These are phyloP conservation scores for Amanita rimosa DNA, from an alignment of 768 basidiomycete species.

Conservation along the genomic window DNA sequence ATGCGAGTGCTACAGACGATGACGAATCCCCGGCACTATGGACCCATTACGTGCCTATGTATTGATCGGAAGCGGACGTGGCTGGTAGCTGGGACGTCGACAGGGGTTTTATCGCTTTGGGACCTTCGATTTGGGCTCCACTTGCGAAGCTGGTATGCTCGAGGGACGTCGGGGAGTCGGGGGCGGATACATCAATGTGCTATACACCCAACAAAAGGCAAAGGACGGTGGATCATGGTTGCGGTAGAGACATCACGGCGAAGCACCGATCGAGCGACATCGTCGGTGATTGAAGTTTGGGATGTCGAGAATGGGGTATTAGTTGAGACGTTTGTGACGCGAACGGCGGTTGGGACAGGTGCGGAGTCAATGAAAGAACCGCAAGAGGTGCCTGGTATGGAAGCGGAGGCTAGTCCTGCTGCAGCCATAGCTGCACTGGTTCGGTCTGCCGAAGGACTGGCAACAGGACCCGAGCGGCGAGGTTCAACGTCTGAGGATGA, in stretches of 20 bases:
- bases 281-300: slow-evolving; percentile 76
- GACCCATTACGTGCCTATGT: slow-evolving; percentile 79
- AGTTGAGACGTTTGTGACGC: slow-evolving; percentile 70
- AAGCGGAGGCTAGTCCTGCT: slow-evolving; percentile 55
- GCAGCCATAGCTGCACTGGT: slow-evolving; percentile 73
- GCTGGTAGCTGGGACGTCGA: slow-evolving; percentile 82
- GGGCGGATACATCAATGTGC: slow-evolving; percentile 62
- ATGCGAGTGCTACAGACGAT: slow-evolving; percentile 69
- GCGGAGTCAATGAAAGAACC: slow-evolving; percentile 44
- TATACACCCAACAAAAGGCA: slow-evolving; percentile 79
- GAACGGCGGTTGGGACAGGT: slow-evolving; percentile 26
- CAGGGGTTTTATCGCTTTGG: slow-evolving; percentile 83
- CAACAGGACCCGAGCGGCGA: slow-evolving; percentile 13
- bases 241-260: slow-evolving; percentile 49
- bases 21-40: slow-evolving; percentile 78
- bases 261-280: slow-evolving; percentile 28
- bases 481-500: slow-evolving; percentile 20
- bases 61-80: slow-evolving; percentile 78
- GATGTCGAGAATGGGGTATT: slow-evolving; percentile 75
- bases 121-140: slow-evolving; percentile 89
- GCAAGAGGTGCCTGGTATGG: slow-evolving; percentile 35
- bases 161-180: slow-evolving; percentile 37
- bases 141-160: slow-evolving; percentile 80
- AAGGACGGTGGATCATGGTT: slow-evolving; percentile 86
- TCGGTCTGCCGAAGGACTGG: slow-evolving; percentile 42